phyloP scores from a whole-genome alignment of 148 eudicot species.

The Fagopyrum homotropicum region DNA sequence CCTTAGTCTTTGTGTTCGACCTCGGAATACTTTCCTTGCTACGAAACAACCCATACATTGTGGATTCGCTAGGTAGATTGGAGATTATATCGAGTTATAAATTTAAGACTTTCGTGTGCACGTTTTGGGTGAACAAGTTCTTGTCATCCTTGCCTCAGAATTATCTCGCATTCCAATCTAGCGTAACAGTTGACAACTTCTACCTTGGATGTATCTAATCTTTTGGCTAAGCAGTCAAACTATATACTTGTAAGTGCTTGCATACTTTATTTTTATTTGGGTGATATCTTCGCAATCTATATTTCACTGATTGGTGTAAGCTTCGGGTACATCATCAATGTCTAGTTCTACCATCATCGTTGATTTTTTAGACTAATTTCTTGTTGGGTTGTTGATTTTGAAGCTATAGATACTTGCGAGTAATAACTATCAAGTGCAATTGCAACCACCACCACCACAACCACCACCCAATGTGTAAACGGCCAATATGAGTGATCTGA shows the following conservation, averaged over 20 bases:
- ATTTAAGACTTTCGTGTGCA: too few species aligned
- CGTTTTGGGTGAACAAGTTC: too few species aligned
- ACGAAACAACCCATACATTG: too few species aligned
- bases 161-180: too few species aligned
- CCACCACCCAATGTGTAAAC: constrained; percentile 10
- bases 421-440: constrained; percentile 45
- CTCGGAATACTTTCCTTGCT: too few species aligned
- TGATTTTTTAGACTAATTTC: constrained; percentile 20
- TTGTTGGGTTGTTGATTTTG: background rate
- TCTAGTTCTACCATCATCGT: constrained; percentile 39
- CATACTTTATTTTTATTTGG: background rate
- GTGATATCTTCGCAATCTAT: background rate
- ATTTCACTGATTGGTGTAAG: background rate
- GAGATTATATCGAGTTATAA: too few species aligned
- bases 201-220: constrained; percentile 37
- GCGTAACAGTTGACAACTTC: constrained; percentile 23
- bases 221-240: constrained; percentile 39
- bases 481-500: constrained; percentile 53
- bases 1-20: too few species aligned
- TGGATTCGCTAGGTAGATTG: too few species aligned
- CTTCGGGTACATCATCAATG: constrained; percentile 58
- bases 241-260: constrained; percentile 51
- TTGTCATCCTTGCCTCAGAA: too few species aligned
- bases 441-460: constrained; percentile 11
- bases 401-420: constrained; percentile 72